Percentiles rank a stretch among this genome's conserved stretches.
Conservation (phyloP, 1,139 yeast genomes). For the Yamadazyma trypodendri region DNA sequence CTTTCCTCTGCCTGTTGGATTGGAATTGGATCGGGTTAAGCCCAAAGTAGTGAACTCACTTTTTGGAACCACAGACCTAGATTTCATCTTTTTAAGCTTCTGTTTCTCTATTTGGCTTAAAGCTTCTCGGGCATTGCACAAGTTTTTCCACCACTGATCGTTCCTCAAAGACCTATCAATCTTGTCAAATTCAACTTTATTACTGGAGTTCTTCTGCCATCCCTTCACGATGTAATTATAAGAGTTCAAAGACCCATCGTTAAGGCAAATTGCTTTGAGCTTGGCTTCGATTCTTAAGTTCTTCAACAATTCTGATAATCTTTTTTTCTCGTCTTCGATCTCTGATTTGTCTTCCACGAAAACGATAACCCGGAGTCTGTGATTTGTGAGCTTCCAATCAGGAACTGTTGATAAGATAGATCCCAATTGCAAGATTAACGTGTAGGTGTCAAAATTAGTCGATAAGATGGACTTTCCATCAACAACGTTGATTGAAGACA, state of each 20-base stretch:
- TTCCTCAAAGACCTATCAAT: slow-evolving; percentile 32
- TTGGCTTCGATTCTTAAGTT: slow-evolving; percentile 81
- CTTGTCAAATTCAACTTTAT: slow-evolving; percentile 26
- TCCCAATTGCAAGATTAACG: slow-evolving; percentile 87
- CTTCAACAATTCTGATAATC: slow-evolving; percentile 64
- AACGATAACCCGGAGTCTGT: slow-evolving; percentile 73
- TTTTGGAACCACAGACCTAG: slow-evolving; percentile 3
- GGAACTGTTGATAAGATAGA: slow-evolving; percentile 91
- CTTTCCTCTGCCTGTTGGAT: slow-evolving; percentile 11
- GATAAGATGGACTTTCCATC: slow-evolving; percentile 72
- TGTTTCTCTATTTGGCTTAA: slow-evolving; percentile 33
- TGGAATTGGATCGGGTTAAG: slow-evolving; percentile 19
- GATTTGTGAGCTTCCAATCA: slow-evolving; percentile 75
- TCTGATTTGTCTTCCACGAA: slow-evolving; percentile 80
- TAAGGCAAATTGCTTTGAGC: slow-evolving; percentile 67
- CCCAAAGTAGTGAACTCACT: slow-evolving; percentile 23
- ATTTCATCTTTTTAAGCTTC: slow-evolving; percentile 13
- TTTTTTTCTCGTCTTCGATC: slow-evolving; percentile 61
- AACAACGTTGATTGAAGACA: slow-evolving; percentile 77
- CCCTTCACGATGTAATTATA: slow-evolving; percentile 83
- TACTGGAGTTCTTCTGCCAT: slow-evolving; percentile 27
- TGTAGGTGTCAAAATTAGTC: slow-evolving; percentile 92
- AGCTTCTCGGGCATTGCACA: slow-evolving; percentile 54
- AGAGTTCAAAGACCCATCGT: slow-evolving; percentile 54
- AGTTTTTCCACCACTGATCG: slow-evolving; percentile 67